Conservation (phyloP, 306 rosid genomes). For the Ammopiptanthus mongolicus region DNA sequence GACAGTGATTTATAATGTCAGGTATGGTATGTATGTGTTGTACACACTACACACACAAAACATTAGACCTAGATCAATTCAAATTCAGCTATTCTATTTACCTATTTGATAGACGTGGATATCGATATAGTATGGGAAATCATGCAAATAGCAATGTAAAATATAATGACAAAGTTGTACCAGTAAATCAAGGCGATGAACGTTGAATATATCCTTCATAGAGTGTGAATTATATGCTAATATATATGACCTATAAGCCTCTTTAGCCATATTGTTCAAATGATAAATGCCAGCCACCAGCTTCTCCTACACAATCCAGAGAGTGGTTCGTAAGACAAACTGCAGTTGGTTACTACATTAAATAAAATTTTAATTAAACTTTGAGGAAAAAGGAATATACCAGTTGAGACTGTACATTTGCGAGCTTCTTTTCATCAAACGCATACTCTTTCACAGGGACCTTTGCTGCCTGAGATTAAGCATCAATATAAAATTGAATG, state of each 20-base stretch:
- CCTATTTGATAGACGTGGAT: background rate
- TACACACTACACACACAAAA: background rate
- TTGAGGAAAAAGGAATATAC: constrained; percentile 34
- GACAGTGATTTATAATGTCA: background rate
- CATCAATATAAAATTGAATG: background rate
- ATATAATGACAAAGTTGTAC: constrained; percentile 24
- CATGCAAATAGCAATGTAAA: background rate
- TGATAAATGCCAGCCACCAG: constrained; percentile 65
- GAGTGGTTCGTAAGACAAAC: background rate
- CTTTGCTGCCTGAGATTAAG: constrained; percentile 68
- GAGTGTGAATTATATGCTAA: constrained; percentile 88
- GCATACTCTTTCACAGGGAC: constrained; percentile 78
- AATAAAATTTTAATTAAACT: constrained; percentile 1
- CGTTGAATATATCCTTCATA: constrained; percentile 89
- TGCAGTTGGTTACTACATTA: background rate
- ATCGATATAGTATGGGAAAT: constrained; percentile 8
- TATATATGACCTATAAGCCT: constrained; percentile 80
- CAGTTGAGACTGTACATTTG: constrained; percentile 81
- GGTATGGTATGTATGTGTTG: background rate
- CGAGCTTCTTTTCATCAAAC: constrained; percentile 65
- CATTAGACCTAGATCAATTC: background rate
- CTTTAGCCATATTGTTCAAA: constrained; percentile 73
- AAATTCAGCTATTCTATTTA: background rate
- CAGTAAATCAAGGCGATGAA: constrained; percentile 85
- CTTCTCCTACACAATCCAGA: constrained; percentile 64